phyloP scores from a whole-genome alignment of 805 yeast genomes.

The Candida rishiriensis region DNA sequence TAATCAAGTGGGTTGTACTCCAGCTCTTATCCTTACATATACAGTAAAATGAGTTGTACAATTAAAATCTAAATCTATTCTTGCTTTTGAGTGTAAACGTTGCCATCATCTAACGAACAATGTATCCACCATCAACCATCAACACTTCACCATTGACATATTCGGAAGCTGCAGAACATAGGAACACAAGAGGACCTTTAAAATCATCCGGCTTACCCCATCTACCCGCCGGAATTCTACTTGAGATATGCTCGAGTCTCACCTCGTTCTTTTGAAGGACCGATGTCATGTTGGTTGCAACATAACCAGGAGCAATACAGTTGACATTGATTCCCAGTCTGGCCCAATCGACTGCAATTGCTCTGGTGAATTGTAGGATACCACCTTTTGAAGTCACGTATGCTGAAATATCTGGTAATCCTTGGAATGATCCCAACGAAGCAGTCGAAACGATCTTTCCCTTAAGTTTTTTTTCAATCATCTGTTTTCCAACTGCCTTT shows the following conservation, averaged over 20 bases:
- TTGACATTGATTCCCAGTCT: conserved; percentile 41
- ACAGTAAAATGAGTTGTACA: too few relatives aligned
- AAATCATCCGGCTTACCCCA: conserved; percentile 49
- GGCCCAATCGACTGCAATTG: conserved; percentile 43
- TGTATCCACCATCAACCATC: conserved; percentile 54
- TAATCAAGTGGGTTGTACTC: too few relatives aligned
- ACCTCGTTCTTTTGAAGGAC: conserved; percentile 24
- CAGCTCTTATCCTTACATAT: too few relatives aligned
- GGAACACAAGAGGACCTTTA: conserved; percentile 38
- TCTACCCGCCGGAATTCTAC: conserved; percentile 41
- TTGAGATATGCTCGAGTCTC: conserved; percentile 26
- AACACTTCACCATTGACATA: conserved; percentile 50
- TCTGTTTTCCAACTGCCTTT: conserved; percentile 33
- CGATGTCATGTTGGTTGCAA: conserved; percentile 42
- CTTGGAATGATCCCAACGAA: conserved; percentile 38
- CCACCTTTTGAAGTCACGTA: conserved; percentile 42
- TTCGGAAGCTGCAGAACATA: conserved; percentile 46
- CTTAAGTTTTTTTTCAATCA: conserved; percentile 26
- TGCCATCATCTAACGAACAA: conserved; percentile 27
- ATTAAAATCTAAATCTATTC: too few relatives aligned
- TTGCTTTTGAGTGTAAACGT: too few relatives aligned
- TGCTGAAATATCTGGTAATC: conserved; percentile 34
- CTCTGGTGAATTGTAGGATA: conserved; percentile 32
- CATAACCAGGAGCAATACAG: conserved; percentile 47
- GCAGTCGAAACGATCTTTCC: conserved; percentile 43